Evolutionary conservation across 176 grass and related monocot genomes (phyloP).

Genomic region (Themeda triandra): DNA sequence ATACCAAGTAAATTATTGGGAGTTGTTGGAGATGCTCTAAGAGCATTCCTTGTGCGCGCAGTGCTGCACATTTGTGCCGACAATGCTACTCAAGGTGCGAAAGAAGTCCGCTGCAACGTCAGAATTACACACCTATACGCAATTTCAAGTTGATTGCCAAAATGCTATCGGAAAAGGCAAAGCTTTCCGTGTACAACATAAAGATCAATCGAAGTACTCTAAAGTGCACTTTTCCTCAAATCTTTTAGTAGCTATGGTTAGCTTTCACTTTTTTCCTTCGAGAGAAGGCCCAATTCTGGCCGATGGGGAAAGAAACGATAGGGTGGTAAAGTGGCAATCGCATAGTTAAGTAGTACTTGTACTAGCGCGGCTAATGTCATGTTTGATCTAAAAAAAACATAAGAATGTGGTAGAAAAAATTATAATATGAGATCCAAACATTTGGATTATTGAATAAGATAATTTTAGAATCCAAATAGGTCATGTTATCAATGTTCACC

Average conservation of each 20-base stretch:
- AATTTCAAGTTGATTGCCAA: conserved; percentile 19
- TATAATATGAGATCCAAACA: too few relatives aligned
- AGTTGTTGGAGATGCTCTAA: too few relatives aligned
- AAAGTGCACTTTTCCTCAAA: neutral
- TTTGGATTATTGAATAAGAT: neutral
- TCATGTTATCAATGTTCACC: too few relatives aligned
- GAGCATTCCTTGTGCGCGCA: neutral
- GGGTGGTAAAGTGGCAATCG: neutral
- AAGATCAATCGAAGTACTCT: neutral
- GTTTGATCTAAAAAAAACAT: neutral
- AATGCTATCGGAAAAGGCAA: neutral
- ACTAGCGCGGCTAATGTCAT: neutral
- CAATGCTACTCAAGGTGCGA: neutral
- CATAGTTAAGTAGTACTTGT: neutral
- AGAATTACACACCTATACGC: neutral
- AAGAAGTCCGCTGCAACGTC: conserved; percentile 1
- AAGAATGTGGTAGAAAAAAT: neutral
- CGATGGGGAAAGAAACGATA: neutral
- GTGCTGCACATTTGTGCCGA: neutral
- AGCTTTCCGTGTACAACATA: neutral
- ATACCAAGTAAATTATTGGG: too few relatives aligned
- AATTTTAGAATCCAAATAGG: too few relatives aligned
- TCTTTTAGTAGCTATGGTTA: neutral
- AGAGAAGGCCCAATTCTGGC: neutral
- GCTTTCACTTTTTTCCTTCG: neutral